Evolutionary conservation across 495 filamentous ascomycete species (phyloP).

Genomic region (Aspergillus hancockii): DNA sequence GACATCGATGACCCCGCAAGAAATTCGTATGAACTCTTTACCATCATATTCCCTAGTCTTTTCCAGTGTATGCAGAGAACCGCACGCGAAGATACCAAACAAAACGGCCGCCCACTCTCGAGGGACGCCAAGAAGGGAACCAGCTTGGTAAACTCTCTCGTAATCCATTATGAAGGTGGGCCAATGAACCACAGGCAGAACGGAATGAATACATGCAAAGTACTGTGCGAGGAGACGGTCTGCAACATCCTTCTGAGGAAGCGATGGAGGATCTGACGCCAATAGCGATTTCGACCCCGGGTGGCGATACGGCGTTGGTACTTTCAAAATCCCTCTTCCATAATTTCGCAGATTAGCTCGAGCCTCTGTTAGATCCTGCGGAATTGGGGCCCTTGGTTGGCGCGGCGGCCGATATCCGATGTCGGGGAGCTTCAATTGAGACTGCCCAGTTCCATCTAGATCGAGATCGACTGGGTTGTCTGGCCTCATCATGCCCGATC

Average conservation of each 20-base stretch:
- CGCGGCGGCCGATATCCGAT: conserved; percentile 63
- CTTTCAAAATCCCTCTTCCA: conserved; percentile 78
- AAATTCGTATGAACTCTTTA: conserved; percentile 68
- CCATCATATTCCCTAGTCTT: conserved; percentile 60
- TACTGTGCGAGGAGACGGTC: conserved; percentile 79
- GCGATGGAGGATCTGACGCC: conserved; percentile 56
- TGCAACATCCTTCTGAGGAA: conserved; percentile 71
- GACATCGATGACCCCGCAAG: conserved; percentile 69
- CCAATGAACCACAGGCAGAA: conserved; percentile 89
- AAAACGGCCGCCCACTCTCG: conserved; percentile 80
- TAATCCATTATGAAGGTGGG: conserved; percentile 75
- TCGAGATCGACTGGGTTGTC: conserved; percentile 62
- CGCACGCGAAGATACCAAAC: conserved; percentile 82
- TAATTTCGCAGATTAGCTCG: conserved; percentile 72
- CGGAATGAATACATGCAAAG: conserved; percentile 71
- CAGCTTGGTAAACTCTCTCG: conserved; percentile 71
- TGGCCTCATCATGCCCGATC: conserved; percentile 47
- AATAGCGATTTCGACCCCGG: conserved; percentile 51
- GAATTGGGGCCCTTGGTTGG: conserved; percentile 56
- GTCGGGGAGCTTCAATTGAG: conserved; percentile 68
- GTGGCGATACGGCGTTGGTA: conserved; percentile 70
- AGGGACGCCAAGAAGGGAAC: conserved; percentile 62
- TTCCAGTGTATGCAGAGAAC: conserved; percentile 73
- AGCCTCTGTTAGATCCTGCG: conserved; percentile 70
- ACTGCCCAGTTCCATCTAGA: conserved; percentile 53